Conservation (phyloP, 371 early-diverging fungal species). For the Mortierella sp. region DNA sequence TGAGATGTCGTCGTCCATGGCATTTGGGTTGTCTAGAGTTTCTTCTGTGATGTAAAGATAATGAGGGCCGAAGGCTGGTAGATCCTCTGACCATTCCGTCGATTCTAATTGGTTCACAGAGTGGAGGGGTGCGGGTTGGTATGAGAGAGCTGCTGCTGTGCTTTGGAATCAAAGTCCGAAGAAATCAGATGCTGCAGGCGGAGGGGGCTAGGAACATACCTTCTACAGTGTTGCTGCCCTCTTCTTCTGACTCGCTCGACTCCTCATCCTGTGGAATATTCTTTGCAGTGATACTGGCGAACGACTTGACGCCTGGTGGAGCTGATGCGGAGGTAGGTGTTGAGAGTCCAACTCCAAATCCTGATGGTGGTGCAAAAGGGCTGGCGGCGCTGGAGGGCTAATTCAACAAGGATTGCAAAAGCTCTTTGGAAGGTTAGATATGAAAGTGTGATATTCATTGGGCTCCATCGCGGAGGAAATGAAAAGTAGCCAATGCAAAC, state of each 20-base stretch:
- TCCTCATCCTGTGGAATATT: constrained; percentile 22
- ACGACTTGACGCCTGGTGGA: constrained; percentile 20
- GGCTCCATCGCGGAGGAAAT: no score
- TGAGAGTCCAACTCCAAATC: constrained; percentile 39
- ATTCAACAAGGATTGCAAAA: neutral
- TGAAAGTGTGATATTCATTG: no score
- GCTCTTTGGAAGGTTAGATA: no score
- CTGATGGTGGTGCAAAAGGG: constrained; percentile 40
- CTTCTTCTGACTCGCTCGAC: constrained; percentile 19
- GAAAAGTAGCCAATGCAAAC: no score
- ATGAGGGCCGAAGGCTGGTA: constrained; percentile 62
- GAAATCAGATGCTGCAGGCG: no score
- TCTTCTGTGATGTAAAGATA: constrained; percentile 76
- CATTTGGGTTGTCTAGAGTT: constrained; percentile 51
- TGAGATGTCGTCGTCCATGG: constrained; percentile 55
- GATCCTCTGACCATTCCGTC: constrained; percentile 53
- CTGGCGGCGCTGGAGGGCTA: constrained; percentile 30
- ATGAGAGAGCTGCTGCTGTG: no score
- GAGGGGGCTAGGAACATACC: no score
- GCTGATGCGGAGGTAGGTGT: constrained; percentile 12
- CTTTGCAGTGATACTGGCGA: constrained; percentile 34
- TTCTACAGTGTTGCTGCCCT: constrained; percentile 7
- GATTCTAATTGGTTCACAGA: constrained; percentile 15
- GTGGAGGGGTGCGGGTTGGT: neutral
- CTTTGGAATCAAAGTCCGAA: no score